Evolutionary conservation across 2,329 filamentous ascomycete species (phyloP).

Genomic region (Huntiella abstrusa): DNA sequence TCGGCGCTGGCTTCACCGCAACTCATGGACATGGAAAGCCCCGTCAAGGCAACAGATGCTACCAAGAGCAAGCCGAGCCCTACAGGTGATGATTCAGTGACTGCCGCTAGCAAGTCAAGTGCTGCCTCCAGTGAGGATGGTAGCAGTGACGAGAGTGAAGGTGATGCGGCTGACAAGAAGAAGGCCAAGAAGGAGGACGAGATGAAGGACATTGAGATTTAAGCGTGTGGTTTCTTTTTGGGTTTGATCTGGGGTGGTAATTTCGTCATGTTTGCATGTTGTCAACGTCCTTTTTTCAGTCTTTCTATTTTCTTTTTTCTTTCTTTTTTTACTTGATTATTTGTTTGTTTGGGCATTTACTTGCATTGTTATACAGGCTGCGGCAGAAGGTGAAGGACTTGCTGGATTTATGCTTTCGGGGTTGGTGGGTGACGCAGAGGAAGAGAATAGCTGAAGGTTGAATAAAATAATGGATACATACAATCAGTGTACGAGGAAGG

Average conservation of each 20-base stretch:
- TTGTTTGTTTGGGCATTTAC: neutral
- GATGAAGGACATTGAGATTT: slow-evolving; percentile 47
- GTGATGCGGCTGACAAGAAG: slow-evolving; percentile 21
- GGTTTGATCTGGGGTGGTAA: slow-evolving; percentile 4
- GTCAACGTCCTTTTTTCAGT: slow-evolving; percentile 3
- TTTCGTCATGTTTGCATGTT: slow-evolving; percentile 4
- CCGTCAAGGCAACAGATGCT: slow-evolving; percentile 17
- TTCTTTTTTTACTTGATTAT: neutral
- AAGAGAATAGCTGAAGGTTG: neutral
- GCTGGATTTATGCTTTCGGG: neutral
- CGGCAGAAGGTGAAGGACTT: neutral
- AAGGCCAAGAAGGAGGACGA: slow-evolving; percentile 27
- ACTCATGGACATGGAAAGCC: slow-evolving; percentile 38
- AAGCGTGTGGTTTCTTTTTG: slow-evolving; percentile 13
- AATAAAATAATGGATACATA: slow-evolving; percentile 7
- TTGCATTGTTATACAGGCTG: neutral
- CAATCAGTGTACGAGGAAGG: neutral
- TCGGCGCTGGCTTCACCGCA: slow-evolving; percentile 26
- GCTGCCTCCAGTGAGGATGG: slow-evolving; percentile 3
- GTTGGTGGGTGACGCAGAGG: neutral
- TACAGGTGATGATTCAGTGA: slow-evolving; percentile 17
- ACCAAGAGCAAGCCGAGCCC: slow-evolving; percentile 22
- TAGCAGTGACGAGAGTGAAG: slow-evolving; percentile 16
- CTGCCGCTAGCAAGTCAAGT: slow-evolving; percentile 18
- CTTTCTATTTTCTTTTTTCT: neutral